Base-by-base conservation (phyloP, 2,329 filamentous ascomycete genomes). In the Neoarthrinium moseri region DNA sequence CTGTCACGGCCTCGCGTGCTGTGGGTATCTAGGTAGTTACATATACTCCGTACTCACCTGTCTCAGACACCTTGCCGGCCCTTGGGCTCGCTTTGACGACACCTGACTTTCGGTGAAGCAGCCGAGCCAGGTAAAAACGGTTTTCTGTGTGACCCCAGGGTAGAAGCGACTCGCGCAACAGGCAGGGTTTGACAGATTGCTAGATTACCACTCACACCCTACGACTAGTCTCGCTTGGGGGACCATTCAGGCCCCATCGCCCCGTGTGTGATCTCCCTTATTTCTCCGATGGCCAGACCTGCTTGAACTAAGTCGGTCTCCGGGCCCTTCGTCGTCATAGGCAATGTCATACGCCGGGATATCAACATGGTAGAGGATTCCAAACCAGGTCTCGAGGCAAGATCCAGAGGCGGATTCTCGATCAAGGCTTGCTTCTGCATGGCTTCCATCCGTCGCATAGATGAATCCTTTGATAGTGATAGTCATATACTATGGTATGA, bases 321-420 rank as follows among this genome's bases (percentile, higher is more conserved):
- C n/a, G 27, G 40, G 40, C 23, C 30, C 29, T 24, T 34, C 40
- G 26, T 43, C 40, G 27, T 43, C 40, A 43, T 43, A 43, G 29
- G 40, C 18, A 33, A n/a, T 33, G 40, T n/a, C n/a, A n/a, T n/a
- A n/a, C n/a, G n/a, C n/a, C n/a, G n/a, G n/a, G n/a, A n/a, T 29
- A 8, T 29, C 26, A 29, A 8, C 26, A 29, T 29, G n/a, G 26
- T 8, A 29, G 26, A n/a, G 8, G 26, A 29, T 29, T n/a, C 26
- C 26, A 29, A 29, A 29, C 26, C 8, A 29, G 26, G 26, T 29
- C n/a, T 29, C 26, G 26, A 29, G n/a, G 26, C 26, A 29, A 17
- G 32, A 35, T 35, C 17, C 32, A 35, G 32, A 35, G 10, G 7
- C 10, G 7, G 17, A 17, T 17, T 35, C 32, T 35, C 32, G 32